Conservation (phyloP, 306 rosid genomes). For the Senna tora region DNA sequence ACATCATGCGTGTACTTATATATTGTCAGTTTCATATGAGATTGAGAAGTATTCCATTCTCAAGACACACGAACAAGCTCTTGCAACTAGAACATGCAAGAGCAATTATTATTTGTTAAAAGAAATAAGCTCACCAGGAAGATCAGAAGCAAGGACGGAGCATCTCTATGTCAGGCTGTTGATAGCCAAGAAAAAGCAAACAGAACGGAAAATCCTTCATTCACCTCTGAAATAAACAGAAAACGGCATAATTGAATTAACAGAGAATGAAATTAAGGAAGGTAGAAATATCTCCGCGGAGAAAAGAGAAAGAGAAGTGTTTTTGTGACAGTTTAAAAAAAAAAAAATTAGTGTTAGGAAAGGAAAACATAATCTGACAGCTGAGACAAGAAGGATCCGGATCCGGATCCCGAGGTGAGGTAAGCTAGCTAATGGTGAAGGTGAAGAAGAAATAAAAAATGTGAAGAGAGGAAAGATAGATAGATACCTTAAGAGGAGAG, state of each 20-base stretch:
- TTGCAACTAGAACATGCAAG: slow-evolving; percentile 17
- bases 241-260: slow-evolving; percentile 9
- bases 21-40: slow-evolving; percentile 18
- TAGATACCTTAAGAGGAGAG: slow-evolving; percentile 38
- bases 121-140: slow-evolving; percentile 44
- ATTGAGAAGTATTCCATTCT: slow-evolving; percentile 23
- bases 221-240: slow-evolving; percentile 30
- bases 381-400: slow-evolving; percentile 49
- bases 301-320: slow-evolving; percentile 24
- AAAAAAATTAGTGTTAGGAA: neutral
- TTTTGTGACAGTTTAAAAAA: slow-evolving; percentile 28
- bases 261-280: slow-evolving; percentile 19
- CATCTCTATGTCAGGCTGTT: slow-evolving; percentile 44
- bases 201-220: slow-evolving; percentile 29
- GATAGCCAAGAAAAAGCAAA: slow-evolving; percentile 32
- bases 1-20: slow-evolving; percentile 22
- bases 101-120: slow-evolving; percentile 8
- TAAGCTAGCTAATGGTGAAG: neutral
- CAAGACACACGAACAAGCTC: slow-evolving; percentile 11
- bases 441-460: neutral
- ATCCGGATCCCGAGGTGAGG: slow-evolving; percentile 51
- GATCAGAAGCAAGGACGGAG: slow-evolving; percentile 41
- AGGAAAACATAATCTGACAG: slow-evolving; percentile 34
- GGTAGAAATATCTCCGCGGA: neutral
- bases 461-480: slow-evolving; percentile 34